A percentile compares a stretch with the other conserved stretches of the same genome.
Evolutionary conservation across 2,329 filamentous ascomycete genomes (phyloP).

Genomic region (Colletotrichum lupini): DNA sequence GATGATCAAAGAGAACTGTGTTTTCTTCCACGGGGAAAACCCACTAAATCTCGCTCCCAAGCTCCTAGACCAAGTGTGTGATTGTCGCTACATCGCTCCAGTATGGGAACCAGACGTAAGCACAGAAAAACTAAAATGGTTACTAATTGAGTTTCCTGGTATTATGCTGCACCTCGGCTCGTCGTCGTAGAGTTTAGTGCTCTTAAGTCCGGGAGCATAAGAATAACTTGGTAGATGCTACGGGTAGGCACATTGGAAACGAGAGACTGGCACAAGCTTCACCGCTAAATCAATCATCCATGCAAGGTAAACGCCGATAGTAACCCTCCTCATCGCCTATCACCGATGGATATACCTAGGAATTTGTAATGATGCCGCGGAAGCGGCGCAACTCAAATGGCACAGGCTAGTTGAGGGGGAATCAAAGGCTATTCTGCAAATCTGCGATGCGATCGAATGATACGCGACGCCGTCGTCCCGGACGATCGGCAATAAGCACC

Average conservation of each 20-base stretch:
- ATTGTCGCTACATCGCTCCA: too few species aligned
- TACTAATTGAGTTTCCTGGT: not conserved
- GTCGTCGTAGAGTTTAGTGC: not conserved
- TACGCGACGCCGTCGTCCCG: not conserved
- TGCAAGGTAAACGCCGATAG: conserved; percentile 14
- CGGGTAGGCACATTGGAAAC: not conserved
- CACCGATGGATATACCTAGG: not conserved
- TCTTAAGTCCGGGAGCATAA: not conserved
- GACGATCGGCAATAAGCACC: conserved; percentile 25
- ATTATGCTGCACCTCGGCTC: not conserved
- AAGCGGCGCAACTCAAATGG: not conserved
- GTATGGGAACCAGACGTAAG: too few species aligned
- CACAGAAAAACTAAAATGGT: not conserved
- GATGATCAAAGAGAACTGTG: not conserved
- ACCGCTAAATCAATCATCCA: not conserved
- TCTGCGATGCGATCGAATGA: not conserved
- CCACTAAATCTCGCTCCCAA: not conserved
- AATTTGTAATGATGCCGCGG: conserved; percentile 9
- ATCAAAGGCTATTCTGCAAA: not conserved
- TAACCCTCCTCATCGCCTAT: not conserved
- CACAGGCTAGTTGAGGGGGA: not conserved
- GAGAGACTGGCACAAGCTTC: not conserved
- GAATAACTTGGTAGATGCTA: not conserved
- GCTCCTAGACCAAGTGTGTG: not conserved
- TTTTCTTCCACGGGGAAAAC: not conserved